A percentile compares a stretch with the other conserved stretches of the same genome.
These are phyloP conservation scores for Wickerhamiella infanticola DNA, from an alignment of 1,139 yeast genomes.

Conservation along the genomic window DNA sequence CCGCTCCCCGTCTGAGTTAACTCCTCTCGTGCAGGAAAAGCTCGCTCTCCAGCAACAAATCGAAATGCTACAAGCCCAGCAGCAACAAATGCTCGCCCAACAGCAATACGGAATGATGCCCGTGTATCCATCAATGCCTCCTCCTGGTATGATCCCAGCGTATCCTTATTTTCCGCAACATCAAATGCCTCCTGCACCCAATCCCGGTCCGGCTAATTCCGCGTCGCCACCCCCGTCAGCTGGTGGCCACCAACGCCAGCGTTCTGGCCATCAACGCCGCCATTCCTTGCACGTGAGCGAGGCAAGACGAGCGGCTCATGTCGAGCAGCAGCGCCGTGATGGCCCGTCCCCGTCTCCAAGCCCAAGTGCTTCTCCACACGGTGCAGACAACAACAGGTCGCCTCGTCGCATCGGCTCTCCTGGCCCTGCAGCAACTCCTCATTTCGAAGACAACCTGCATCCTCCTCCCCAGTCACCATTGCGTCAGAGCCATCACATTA, in stretches of 20 bases:
- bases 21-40: conserved; percentile 66
- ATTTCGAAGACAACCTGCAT: not conserved
- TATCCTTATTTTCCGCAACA: conserved; percentile 8
- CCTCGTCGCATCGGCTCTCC: conserved; percentile 3
- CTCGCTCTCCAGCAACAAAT: conserved; percentile 83
- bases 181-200: conserved; percentile 21
- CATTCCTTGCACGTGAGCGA: conserved; percentile 87
- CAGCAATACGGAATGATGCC: conserved; percentile 36
- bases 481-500: not conserved
- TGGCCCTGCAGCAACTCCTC: conserved; percentile 1
- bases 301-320: conserved; percentile 95
- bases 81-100: conserved; percentile 62
- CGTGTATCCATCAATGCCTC: conserved; percentile 15
- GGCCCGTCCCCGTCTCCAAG: conserved; percentile 3
- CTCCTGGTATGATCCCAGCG: conserved; percentile 8
- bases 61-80: conserved; percentile 83
- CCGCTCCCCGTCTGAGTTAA: conserved; percentile 84
- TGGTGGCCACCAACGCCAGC: conserved; percentile 15
- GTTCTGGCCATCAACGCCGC: conserved; percentile 81
- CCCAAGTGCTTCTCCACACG: conserved; percentile 6
- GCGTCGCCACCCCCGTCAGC: conserved; percentile 11
- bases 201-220: conserved; percentile 18
- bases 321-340: conserved; percentile 33
- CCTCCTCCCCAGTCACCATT: not conserved
- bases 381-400: not conserved